Percentiles rank a stretch among this genome's conserved stretches.
These are phyloP conservation scores for Nissolia schottii DNA, from an alignment of 306 rosid genomes.

Conservation along the genomic window DNA sequence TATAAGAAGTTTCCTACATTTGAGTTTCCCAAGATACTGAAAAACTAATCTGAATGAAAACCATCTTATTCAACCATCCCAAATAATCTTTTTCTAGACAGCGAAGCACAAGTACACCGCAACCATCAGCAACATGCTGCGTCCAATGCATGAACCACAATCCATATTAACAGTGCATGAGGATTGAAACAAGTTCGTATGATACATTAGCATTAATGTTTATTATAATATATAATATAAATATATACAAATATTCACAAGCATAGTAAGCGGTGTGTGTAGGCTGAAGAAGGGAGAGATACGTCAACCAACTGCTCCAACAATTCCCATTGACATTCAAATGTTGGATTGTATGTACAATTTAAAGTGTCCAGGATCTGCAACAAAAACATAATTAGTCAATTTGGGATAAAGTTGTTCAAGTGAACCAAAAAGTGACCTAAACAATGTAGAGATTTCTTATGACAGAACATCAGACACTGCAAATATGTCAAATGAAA, in stretches of 20 bases:
- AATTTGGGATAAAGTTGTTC: background rate
- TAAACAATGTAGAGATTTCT: background rate
- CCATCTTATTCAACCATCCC: background rate
- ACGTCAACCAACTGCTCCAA: constrained; percentile 17
- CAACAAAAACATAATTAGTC: constrained; percentile 4
- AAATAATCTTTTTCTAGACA: no score
- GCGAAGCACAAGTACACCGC: background rate
- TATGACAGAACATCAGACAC: background rate
- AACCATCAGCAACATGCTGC: constrained; percentile 16
- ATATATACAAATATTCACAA: constrained; percentile 37
- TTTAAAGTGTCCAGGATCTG: constrained; percentile 37
- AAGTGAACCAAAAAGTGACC: background rate
- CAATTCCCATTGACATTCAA: constrained; percentile 24
- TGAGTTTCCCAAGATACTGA: background rate
- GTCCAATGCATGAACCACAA: background rate
- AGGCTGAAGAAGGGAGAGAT: background rate
- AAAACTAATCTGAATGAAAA: background rate
- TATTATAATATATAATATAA: constrained; percentile 21
- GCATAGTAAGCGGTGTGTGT: background rate
- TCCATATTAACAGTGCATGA: constrained; percentile 23
- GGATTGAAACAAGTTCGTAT: constrained; percentile 11
- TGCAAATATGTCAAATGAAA: background rate
- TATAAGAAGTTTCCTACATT: background rate
- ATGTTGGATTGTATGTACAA: constrained; percentile 22
- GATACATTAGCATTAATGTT: constrained; percentile 12